Evolutionary conservation across 768 basidiomycete genomes (phyloP), one percentile per base, ranked within the genome.

Genomic region (Hygrophorus russula): DNA sequence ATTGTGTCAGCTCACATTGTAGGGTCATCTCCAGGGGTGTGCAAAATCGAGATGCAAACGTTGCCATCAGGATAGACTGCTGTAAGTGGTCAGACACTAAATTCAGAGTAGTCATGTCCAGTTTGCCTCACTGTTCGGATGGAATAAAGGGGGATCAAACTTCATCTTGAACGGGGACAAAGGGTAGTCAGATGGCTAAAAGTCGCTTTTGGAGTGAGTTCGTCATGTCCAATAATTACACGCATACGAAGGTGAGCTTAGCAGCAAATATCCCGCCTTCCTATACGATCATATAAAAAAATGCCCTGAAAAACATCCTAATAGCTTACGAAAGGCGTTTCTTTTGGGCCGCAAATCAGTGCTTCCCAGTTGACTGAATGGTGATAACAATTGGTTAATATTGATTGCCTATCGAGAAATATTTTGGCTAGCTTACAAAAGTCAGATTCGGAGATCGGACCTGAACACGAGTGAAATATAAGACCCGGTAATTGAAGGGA

Each of bases 121-220:
- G 17, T 17, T 13, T 17, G 41, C 65, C 85, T 62, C 52, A 94
- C 96, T 85, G 60, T 99, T 99, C 13, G 96, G 96, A 63, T 99
- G 96, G 63, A 97, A 87, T 44, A 99, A 61, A 2, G 94, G 93
- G 2, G 96, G 96, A 36, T 97, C 92, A 55, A 99, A 99, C 56
- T 77, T 90, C 96, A 99, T 98, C 68, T 92, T 97, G 80, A 98
- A 98, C 14, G 96, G 96, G 41, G 89, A 94, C 55, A 99, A 67
- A 27, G 96, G 96, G 64, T 99, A 99, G 58, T 99, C 96, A 31
- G 73, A 59, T 0, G 92, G 92, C 90, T 91, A 42, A 31, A 28
- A 39, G 36, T 24, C 34, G 32, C 28, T 30, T 34, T 30, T 42
- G 32, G 42, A 32, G 27, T 41, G 17, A 20, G 17, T 20, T 32